Percentiles rank a stretch among this genome's conserved stretches.
phyloP scores from a whole-genome alignment of 179 eudicot genomes.

The Silene coronaria region DNA sequence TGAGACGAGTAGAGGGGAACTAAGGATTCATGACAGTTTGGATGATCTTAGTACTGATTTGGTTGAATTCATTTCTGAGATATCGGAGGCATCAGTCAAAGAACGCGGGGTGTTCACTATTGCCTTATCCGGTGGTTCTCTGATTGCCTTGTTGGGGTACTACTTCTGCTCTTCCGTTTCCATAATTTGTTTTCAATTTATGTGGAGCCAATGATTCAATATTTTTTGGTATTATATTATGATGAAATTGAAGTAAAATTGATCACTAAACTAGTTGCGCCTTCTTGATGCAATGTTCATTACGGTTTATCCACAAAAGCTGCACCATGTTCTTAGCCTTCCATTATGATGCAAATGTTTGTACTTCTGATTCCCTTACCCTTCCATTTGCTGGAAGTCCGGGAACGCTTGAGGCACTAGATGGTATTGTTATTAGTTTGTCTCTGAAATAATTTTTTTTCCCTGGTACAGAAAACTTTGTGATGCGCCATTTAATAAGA shows the following conservation, averaged over 20 bases:
- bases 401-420: no score
- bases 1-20: conserved; percentile 52
- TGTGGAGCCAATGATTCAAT: no score
- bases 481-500: conserved; percentile 71
- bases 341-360: no score
- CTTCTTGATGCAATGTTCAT: no score
- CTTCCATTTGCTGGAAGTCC: no score
- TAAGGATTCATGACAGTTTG: conserved; percentile 68
- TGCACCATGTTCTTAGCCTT: no score
- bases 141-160: conserved; percentile 70
- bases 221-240: no score
- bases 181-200: not conserved
- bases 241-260: no score
- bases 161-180: conserved; percentile 2
- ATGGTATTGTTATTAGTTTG: no score
- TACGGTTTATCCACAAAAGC: no score
- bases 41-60: conserved; percentile 74
- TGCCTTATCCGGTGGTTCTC: conserved; percentile 91
- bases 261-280: no score
- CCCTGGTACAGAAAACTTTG: conserved; percentile 53
- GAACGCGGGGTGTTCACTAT: conserved; percentile 74
- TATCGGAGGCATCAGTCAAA: conserved; percentile 73
- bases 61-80: conserved; percentile 68
- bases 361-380: no score
- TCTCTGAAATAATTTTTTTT: conserved; percentile 11